A percentile compares a stretch with the other conserved stretches of the same genome.
These are phyloP conservation scores for Peronospora farinosa DNA, from an alignment of 352 stramenopile genomes.

Conservation along the genomic window DNA sequence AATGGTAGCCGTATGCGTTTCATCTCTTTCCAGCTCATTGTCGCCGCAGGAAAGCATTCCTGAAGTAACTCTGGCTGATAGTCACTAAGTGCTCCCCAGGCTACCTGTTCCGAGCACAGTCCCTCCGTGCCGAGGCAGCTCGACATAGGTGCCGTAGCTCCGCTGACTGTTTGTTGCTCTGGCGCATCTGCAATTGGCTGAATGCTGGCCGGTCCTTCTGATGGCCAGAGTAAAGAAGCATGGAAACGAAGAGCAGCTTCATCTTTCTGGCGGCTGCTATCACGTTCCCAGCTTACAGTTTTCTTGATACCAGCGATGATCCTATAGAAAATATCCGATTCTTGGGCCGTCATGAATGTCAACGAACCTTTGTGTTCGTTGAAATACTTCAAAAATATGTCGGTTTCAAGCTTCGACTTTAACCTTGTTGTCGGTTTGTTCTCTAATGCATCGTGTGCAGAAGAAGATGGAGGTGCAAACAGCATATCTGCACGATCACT, in stretches of 20 bases:
- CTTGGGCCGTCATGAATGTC: conserved; percentile 39
- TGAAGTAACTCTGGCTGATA: conserved; percentile 61
- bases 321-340: conserved; percentile 42
- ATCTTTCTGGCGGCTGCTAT: conserved; percentile 51
- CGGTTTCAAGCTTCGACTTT: conserved; percentile 36
- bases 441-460: conserved; percentile 1
- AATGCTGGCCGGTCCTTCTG: conserved; percentile 16
- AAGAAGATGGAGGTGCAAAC: conserved; percentile 33
- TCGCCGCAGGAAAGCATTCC: conserved; percentile 46
- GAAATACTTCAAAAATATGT: conserved; percentile 47
- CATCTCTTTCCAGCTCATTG: conserved; percentile 67
- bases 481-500: conserved; percentile 54
- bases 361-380: conserved; percentile 43
- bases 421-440: conserved; percentile 2
- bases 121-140: conserved; percentile 15
- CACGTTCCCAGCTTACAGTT: conserved; percentile 57
- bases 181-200: not conserved
- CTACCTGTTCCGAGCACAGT: conserved; percentile 76
- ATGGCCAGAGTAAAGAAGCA: conserved; percentile 61
- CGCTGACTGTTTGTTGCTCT: conserved; percentile 8
- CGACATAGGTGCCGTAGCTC: not conserved
- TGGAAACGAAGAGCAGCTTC: conserved; percentile 65
- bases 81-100: conserved; percentile 61
- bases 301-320: conserved; percentile 47
- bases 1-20: conserved; percentile 62